Conservation (phyloP, 2,329 filamentous ascomycete species). For the Phyllosticta citribraziliensis region DNA sequence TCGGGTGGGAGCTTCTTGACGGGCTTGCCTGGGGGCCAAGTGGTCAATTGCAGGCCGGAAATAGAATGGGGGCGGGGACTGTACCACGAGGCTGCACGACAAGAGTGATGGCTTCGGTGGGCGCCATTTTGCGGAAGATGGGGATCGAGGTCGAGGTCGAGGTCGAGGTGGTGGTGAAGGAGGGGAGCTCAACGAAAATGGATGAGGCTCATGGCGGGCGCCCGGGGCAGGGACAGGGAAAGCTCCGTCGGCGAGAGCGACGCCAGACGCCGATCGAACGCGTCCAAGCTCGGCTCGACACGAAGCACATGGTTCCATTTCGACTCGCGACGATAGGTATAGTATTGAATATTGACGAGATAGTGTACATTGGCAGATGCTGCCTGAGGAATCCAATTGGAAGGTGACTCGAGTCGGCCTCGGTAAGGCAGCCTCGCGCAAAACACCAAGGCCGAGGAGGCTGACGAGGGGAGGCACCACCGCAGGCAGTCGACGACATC, state of each 20-base stretch:
- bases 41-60: neutral
- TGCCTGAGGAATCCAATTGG: neutral
- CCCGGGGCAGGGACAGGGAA: neutral
- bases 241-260: neutral
- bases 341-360: neutral
- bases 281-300: neutral
- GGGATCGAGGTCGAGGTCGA: neutral
- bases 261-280: neutral
- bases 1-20: constrained; percentile 51
- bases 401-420: neutral
- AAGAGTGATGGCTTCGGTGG: constrained; percentile 33
- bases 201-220: neutral
- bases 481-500: too few relatives aligned
- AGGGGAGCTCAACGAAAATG: constrained; percentile 5
- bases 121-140: constrained; percentile 21
- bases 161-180: neutral
- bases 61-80: neutral
- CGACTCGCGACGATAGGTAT: neutral
- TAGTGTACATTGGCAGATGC: too few relatives aligned
- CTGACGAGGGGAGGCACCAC: too few relatives aligned
- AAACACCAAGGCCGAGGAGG: too few relatives aligned
- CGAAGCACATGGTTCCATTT: neutral
- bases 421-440: too few relatives aligned
- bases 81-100: constrained; percentile 38
- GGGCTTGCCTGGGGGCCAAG: constrained; percentile 43